Evolutionary conservation across 202 grass and related monocot genomes (phyloP).

Genomic region (Alloteropsis angusta): DNA sequence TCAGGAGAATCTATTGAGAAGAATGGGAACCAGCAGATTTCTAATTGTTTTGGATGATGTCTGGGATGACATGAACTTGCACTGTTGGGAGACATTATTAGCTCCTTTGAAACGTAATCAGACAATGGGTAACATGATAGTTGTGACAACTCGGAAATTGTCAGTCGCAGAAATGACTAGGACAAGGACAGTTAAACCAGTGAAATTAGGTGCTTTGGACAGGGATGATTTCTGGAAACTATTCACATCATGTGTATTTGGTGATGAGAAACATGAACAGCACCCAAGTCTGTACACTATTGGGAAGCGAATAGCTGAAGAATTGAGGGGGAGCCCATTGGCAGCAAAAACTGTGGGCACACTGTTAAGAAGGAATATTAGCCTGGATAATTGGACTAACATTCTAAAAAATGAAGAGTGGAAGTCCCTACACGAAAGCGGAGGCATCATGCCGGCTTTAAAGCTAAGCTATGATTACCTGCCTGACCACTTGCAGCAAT

Average conservation of each 20-base stretch:
- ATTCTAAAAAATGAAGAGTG: constrained; percentile 24
- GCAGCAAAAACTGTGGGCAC: constrained; percentile 22
- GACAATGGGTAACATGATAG: not conserved
- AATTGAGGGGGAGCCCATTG: constrained; percentile 24
- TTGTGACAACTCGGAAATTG: constrained; percentile 21
- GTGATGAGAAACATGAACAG: constrained; percentile 6
- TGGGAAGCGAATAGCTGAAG: constrained; percentile 19
- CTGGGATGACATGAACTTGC: constrained; percentile 14
- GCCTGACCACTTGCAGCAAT: constrained; percentile 29
- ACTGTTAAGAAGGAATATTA: constrained; percentile 17
- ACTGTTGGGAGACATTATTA: constrained; percentile 23
- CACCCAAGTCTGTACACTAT: constrained; percentile 19
- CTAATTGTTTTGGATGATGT: constrained; percentile 52
- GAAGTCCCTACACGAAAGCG: constrained; percentile 15
- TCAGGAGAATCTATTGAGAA: constrained; percentile 22
- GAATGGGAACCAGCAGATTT: constrained; percentile 15
- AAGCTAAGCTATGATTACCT: constrained; percentile 45
- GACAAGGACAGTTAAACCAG: not conserved
- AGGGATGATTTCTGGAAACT: constrained; percentile 23
- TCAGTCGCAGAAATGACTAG: constrained; percentile 13
- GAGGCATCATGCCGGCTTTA: constrained; percentile 32
- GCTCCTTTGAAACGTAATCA: not conserved
- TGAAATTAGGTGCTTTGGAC: constrained; percentile 16
- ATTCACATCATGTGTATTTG: constrained; percentile 32
- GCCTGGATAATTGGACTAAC: constrained; percentile 20